Conservation (phyloP, 2,329 filamentous ascomycete species). For the Arthrobotrys conoides region DNA sequence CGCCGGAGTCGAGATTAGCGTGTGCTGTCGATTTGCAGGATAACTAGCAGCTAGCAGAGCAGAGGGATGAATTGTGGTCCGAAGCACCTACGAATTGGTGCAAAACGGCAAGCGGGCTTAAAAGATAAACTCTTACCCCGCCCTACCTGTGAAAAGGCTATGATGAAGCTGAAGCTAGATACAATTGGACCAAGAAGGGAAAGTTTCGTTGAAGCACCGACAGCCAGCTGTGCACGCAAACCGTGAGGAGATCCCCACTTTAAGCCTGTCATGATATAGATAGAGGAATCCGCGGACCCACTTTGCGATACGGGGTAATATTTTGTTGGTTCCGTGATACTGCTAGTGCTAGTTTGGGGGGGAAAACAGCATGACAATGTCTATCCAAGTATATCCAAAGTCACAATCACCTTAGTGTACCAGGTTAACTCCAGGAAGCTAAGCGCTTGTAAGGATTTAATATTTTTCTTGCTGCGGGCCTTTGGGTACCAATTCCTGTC, state of each 20-base stretch:
- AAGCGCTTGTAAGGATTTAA: slow-evolving; percentile 27
- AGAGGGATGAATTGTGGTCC: slow-evolving; percentile 23
- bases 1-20: slow-evolving; percentile 43
- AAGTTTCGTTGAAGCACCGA: slow-evolving; percentile 15
- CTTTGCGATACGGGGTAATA: slow-evolving; percentile 22
- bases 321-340: slow-evolving; percentile 4
- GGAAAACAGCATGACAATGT: slow-evolving; percentile 26
- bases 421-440: background rate
- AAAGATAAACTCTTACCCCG: slow-evolving; percentile 38
- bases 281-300: slow-evolving; percentile 32
- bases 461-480: background rate
- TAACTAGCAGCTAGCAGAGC: slow-evolving; percentile 7
- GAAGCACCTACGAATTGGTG: slow-evolving; percentile 11
- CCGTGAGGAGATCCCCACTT: slow-evolving; percentile 41
- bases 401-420: too few relatives aligned
- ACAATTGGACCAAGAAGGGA: slow-evolving; percentile 57
- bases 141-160: slow-evolving; percentile 31
- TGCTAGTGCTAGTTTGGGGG: too few relatives aligned
- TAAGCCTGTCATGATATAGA: slow-evolving; percentile 30
- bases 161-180: slow-evolving; percentile 41
- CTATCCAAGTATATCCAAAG: too few relatives aligned
- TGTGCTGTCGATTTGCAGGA: slow-evolving; percentile 48
- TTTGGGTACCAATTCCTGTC: slow-evolving; percentile 2
- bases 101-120: slow-evolving; percentile 20
- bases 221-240: background rate